These are phyloP conservation scores for Moricandia moricandioides DNA, from an alignment of 345 rosid genomes.

Conservation along the genomic window DNA sequence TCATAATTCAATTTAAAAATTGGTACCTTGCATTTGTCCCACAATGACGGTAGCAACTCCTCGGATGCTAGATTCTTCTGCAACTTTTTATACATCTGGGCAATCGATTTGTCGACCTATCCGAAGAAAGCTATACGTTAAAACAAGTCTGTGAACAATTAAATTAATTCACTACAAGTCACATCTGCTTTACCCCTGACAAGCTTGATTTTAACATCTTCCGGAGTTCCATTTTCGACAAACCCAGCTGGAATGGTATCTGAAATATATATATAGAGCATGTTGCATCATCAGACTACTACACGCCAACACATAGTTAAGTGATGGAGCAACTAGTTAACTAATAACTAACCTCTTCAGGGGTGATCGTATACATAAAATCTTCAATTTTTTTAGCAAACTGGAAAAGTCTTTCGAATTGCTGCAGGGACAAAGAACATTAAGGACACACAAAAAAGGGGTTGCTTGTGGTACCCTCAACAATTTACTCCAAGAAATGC, in stretches of 20 bases:
- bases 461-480: not conserved
- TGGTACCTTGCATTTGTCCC: conserved; percentile 98
- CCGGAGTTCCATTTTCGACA: conserved; percentile 84
- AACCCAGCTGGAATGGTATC: conserved; percentile 92
- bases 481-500: not conserved
- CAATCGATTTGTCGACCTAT: conserved; percentile 87
- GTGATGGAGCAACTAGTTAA: not conserved
- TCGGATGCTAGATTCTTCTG: conserved; percentile 94
- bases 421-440: conserved; percentile 50
- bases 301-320: not conserved
- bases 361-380: conserved; percentile 86
- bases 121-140: not conserved
- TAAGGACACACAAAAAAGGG: conserved; percentile 3
- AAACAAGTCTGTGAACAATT: not conserved
- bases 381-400: conserved; percentile 90
- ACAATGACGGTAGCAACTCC: conserved; percentile 83
- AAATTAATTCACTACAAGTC: not conserved
- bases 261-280: conserved; percentile 35
- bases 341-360: conserved; percentile 80
- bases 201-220: conserved; percentile 79
- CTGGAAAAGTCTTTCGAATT: conserved; percentile 93
- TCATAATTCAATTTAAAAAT: not conserved
- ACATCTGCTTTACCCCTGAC: conserved; percentile 64
- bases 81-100: conserved; percentile 88
- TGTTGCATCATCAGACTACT: conserved; percentile 6